Base-by-base conservation (phyloP, 352 stramenopile genomes). In the Globisporangium nodosum region DNA sequence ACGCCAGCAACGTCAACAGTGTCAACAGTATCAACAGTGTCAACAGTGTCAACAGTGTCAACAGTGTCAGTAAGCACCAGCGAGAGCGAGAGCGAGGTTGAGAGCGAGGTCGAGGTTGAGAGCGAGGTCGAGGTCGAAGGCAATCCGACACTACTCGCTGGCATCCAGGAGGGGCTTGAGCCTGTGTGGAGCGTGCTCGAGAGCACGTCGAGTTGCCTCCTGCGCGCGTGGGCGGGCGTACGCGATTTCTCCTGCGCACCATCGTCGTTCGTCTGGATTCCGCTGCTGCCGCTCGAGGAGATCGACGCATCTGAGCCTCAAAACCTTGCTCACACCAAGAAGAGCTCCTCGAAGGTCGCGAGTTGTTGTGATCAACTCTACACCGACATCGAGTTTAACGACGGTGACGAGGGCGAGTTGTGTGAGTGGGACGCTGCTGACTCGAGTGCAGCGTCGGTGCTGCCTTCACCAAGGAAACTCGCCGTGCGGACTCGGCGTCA, bases 401-500 rank as follows among this genome's bases (percentile, higher is more conserved):
- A 30, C 33, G 48, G 24, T 39, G 33, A 7, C 12, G 20, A 48
- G 11, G 40, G 33, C n/a, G n/a, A 16, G n/a, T 16, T 54, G 58
- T 51, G 24, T 24, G 31, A 57, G 40, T 16, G 11, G 8, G 12
- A 18, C 12, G 13, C 11, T 18, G 37, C 11, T 18, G 12, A 5
- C 13, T 31, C 39, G 30, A 51, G 40, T 43, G 3, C 21, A 20
- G 6, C 16, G 24, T 50, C 8, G 43, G 20, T 65, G 60, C 37
- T 30, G 43, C 9, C n/a, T 20, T 0, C 7, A 16, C 3, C 45
- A 20, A 49, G 60, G 5, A 48, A 45, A 15, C 54, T 66, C 31
- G 60, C 33, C 9, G 60, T 66, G 52, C 60, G 54, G 13, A 66
- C 60, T 8, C 15, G 60, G 11, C 60, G 53, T 48, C 60, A 66